Percentiles rank a stretch among this genome's conserved stretches.
phyloP scores from a whole-genome alignment of 2,329 filamentous ascomycete species.

The Stagonosporopsis tanaceti region DNA sequence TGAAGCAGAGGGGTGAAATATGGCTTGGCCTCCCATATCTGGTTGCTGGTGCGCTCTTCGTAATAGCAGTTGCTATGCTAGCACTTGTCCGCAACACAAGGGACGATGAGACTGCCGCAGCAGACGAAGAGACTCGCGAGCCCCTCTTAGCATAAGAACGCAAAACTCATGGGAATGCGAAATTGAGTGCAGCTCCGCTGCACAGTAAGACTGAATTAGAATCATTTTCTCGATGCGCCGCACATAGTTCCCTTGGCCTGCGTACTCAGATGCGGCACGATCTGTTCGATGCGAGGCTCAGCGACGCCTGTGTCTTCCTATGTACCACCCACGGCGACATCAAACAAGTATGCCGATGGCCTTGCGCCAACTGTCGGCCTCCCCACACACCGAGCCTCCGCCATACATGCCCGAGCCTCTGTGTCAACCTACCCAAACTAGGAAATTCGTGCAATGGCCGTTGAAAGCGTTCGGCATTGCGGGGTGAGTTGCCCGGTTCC shows the following conservation, averaged over 20 bases:
- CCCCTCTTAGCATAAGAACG: constrained; percentile 1
- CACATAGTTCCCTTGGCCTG: background rate
- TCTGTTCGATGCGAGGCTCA: background rate
- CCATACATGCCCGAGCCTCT: constrained; percentile 4
- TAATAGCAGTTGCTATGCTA: constrained; percentile 11
- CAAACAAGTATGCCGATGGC: background rate
- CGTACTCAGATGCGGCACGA: background rate
- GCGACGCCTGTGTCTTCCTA: background rate
- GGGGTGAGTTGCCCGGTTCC: constrained; percentile 19
- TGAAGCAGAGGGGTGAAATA: constrained; percentile 1
- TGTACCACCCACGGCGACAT: background rate
- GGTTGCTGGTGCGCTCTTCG: constrained; percentile 19
- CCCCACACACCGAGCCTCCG: constrained; percentile 11
- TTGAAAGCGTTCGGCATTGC: constrained; percentile 21
- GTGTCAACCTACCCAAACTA: constrained; percentile 5
- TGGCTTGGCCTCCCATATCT: constrained; percentile 25
- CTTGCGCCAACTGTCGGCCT: constrained; percentile 12
- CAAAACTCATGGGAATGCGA: background rate
- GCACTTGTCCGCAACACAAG: background rate
- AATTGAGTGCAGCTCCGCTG: background rate
- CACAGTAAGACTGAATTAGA: background rate
- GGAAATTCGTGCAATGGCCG: constrained; percentile 11
- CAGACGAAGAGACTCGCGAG: background rate
- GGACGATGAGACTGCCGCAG: background rate
- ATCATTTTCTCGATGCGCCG: background rate